Base-by-base conservation (phyloP, 139 green algal species). In the Volvox africanus region DNA sequence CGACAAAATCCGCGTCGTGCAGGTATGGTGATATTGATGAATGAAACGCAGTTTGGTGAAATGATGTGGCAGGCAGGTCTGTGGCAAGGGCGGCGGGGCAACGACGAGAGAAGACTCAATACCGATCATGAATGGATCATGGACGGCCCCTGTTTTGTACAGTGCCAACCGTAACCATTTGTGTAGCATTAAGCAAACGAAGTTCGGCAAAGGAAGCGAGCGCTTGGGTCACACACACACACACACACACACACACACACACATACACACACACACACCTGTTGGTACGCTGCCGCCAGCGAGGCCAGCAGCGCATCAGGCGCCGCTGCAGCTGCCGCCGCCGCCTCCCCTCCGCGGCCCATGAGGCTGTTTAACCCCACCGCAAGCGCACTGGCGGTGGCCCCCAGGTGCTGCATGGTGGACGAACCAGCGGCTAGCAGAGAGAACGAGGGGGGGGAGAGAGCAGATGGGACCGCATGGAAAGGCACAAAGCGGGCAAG, bases 331-430 rank as follows among this genome's bases (percentile, higher is more conserved):
- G 21, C 61, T 2, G 32, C 32, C 1, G 82, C 62, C 67, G 67
- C 83, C 61, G 67, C 83, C 36, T 80, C 83, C 2, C 36, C 36
- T 37, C 82, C 82, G 9, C 35, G 14, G 21, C 32, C 62, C 62
- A 75, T 35, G 33, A 79, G 33, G 32, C 82, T 67, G 82, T 30
- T 33, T 35, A 88, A 5, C 22, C 67, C 83, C 67, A 68, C 83
- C 0, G 35, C 67, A 17, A 80, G 33, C 22, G 83, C 83, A 9
- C 16, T 61, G 26, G 33, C 83, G 22, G 67, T 61, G 24, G 83
- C 83, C 33, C 83, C 67, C 83, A 88, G 83, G 36, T 80, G 67
- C 24, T 67, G 36, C 24, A 88, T 36, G 1, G 67, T n/a, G 36
- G 67, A 75, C 67, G 62, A 44, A 22, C 68, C 83, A 35, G 67